Conservation (phyloP, 768 basidiomycete genomes). For the Dioszegia aurantiaca region DNA sequence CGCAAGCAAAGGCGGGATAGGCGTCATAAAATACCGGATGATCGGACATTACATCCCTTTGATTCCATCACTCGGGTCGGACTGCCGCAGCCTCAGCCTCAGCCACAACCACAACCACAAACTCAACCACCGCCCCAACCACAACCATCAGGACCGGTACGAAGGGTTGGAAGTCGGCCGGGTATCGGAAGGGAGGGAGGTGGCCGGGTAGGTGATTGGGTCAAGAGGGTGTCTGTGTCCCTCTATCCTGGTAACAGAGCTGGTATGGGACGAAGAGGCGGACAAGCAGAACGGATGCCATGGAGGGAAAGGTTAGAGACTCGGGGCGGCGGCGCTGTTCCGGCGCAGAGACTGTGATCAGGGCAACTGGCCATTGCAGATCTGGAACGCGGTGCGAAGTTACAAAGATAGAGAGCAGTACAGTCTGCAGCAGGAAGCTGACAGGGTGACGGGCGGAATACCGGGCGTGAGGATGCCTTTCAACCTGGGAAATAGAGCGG, state of each 20-base stretch:
- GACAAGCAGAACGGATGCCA: background rate
- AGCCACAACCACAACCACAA: too few relatives aligned
- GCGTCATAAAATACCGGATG: background rate
- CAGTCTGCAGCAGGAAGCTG: background rate
- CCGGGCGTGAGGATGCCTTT: background rate
- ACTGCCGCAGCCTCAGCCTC: background rate
- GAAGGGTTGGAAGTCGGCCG: too few relatives aligned
- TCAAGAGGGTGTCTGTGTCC: background rate
- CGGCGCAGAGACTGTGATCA: too few relatives aligned
- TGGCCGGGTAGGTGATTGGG: background rate
- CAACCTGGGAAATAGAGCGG: background rate
- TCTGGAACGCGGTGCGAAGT: background rate
- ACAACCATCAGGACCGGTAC: too few relatives aligned
- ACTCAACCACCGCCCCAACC: too few relatives aligned
- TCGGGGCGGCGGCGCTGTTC: background rate
- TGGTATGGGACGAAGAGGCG: background rate
- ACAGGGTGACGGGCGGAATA: background rate
- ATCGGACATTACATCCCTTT: slow-evolving; percentile 5
- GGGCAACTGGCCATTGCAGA: background rate
- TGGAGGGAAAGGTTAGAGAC: background rate
- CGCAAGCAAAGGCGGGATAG: slow-evolving; percentile 1
- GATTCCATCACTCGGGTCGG: slow-evolving; percentile 10
- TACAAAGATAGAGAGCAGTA: too few relatives aligned
- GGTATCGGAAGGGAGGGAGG: background rate
- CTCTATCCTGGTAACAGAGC: background rate